phyloP scores from a whole-genome alignment of 1,284 basidiomycete genomes.

The Microbotryum silenes-acaulis region DNA sequence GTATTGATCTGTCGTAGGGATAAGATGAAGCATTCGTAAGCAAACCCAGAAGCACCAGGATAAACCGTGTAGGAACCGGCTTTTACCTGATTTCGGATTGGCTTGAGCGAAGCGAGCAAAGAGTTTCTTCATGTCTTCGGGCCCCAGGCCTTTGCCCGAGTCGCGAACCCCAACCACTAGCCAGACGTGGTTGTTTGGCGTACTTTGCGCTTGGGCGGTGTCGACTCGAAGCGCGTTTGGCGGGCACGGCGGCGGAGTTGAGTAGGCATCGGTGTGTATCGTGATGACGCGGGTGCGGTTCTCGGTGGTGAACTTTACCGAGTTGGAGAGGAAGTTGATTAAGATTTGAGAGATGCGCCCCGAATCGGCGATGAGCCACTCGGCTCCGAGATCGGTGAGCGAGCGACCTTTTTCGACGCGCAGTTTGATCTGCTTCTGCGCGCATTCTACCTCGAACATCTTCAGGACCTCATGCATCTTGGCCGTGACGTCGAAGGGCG shows the following conservation, averaged over 20 bases:
- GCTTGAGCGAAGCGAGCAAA: slow-evolving; percentile 32
- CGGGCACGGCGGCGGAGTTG: not conserved
- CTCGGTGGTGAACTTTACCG: slow-evolving; percentile 24
- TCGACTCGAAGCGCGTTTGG: slow-evolving; percentile 10
- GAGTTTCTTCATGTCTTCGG: slow-evolving; percentile 24
- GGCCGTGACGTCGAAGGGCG: slow-evolving; percentile 3
- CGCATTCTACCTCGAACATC: slow-evolving; percentile 12
- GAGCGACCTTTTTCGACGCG: slow-evolving; percentile 5
- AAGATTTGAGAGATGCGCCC: slow-evolving; percentile 31
- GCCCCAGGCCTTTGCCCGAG: slow-evolving; percentile 30
- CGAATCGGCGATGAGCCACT: slow-evolving; percentile 26
- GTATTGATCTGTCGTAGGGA: not conserved
- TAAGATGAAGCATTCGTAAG: too few relatives aligned
- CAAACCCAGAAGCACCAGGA: too few relatives aligned
- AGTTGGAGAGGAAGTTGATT: slow-evolving; percentile 33
- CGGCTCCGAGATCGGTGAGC: slow-evolving; percentile 11
- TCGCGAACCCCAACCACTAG: slow-evolving; percentile 23
- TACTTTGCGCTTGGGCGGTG: not conserved
- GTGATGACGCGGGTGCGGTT: slow-evolving; percentile 5
- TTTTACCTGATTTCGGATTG: slow-evolving; percentile 18
- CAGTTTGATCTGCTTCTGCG: slow-evolving; percentile 7
- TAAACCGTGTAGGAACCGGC: too few relatives aligned
- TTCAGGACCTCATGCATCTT: not conserved
- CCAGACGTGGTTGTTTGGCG: slow-evolving; percentile 16
- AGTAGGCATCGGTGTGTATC: slow-evolving; percentile 11